phyloP scores from a whole-genome alignment of 1,284 basidiomycete species.

The Bothia castanella region DNA sequence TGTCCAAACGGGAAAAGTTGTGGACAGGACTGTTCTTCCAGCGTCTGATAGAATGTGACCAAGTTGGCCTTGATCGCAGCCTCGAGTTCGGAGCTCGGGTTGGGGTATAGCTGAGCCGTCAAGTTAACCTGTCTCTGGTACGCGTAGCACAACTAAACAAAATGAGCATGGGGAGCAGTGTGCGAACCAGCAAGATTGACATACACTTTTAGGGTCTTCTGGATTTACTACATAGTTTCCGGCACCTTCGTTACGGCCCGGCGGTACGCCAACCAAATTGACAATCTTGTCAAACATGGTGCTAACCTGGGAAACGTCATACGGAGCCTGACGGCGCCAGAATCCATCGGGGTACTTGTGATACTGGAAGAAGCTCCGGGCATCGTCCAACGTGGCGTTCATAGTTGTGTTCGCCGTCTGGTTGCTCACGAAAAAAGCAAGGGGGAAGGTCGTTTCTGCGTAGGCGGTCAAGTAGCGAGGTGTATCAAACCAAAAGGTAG shows the following conservation, averaged over 20 bases:
- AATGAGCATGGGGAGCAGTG: slow-evolving; percentile 4
- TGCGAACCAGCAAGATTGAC: slow-evolving; percentile 3
- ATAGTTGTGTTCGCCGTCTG: slow-evolving; percentile 22
- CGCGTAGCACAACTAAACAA: slow-evolving; percentile 15
- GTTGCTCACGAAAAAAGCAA: slow-evolving; percentile 30
- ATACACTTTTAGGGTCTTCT: slow-evolving; percentile 15
- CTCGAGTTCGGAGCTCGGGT: slow-evolving; percentile 20
- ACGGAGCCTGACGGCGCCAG: slow-evolving; percentile 22
- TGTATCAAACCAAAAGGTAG: slow-evolving; percentile 23
- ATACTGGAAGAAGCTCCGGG: slow-evolving; percentile 19
- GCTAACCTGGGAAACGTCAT: slow-evolving; percentile 3
- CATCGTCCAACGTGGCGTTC: slow-evolving; percentile 12
- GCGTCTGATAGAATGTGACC: slow-evolving; percentile 21
- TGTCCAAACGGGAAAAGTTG: slow-evolving; percentile 24
- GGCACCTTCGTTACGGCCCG: slow-evolving; percentile 23
- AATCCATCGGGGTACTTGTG: slow-evolving; percentile 24
- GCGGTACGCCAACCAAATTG: slow-evolving; percentile 5
- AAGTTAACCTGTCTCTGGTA: slow-evolving; percentile 23
- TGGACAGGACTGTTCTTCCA: slow-evolving; percentile 16
- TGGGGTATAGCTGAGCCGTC: slow-evolving; percentile 24
- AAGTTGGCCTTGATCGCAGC: slow-evolving; percentile 26
- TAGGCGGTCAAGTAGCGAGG: slow-evolving; percentile 22
- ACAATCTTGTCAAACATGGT: slow-evolving; percentile 1
- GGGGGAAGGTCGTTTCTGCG: slow-evolving; percentile 24
- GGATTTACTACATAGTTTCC: slow-evolving; percentile 20